Evolutionary conservation across 306 rosid species (phyloP).

Genomic region (Dicorynia guianensis): DNA sequence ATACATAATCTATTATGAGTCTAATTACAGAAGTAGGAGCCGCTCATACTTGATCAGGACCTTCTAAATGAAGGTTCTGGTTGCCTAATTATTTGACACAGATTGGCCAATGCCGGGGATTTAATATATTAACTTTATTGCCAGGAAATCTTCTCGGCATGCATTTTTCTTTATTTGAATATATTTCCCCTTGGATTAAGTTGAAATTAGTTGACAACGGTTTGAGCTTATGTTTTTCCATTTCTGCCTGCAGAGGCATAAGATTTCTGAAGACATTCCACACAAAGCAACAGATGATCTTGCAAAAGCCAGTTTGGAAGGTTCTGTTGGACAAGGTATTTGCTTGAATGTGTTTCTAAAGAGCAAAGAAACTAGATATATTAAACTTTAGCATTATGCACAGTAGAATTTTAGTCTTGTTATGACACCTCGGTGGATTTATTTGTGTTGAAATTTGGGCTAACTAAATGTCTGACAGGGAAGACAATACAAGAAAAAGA

Average conservation of each 20-base stretch:
- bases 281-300: slow-evolving; percentile 56
- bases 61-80: no score
- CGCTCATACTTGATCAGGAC: no score
- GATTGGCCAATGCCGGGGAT: no score
- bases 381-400: slow-evolving; percentile 11
- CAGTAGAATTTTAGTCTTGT: slow-evolving; percentile 5
- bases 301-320: slow-evolving; percentile 52
- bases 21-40: no score
- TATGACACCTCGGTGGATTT: neutral
- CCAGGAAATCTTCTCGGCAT: no score
- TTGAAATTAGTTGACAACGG: slow-evolving; percentile 13
- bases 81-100: no score
- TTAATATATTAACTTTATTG: no score
- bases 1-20: no score
- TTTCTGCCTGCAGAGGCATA: slow-evolving; percentile 58
- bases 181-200: neutral
- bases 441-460: neutral
- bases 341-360: slow-evolving; percentile 9
- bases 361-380: slow-evolving; percentile 3
- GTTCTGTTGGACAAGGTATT: slow-evolving; percentile 57
- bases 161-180: neutral
- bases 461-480: no score
- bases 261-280: slow-evolving; percentile 46
- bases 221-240: slow-evolving; percentile 27
- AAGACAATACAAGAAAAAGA: no score